phyloP scores from a whole-genome alignment of 805 yeast genomes.

The Myxozyma sirexii region DNA sequence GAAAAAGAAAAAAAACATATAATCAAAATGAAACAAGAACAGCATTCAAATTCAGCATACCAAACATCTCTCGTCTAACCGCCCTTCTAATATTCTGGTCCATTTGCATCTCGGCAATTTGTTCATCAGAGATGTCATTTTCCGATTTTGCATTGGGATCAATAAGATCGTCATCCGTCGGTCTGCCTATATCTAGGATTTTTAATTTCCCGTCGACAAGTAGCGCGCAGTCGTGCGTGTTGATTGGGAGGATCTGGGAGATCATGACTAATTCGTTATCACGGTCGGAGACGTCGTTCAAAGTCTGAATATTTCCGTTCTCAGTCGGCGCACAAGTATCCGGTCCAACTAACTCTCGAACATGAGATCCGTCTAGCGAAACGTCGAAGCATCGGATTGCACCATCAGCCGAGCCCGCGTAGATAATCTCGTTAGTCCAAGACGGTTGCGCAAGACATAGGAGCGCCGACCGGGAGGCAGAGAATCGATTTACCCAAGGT shows the following conservation, averaged over 20 bases:
- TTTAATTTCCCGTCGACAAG: conserved; percentile 20
- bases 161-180: background rate
- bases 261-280: conserved; percentile 13
- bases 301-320: background rate
- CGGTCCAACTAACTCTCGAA: conserved; percentile 21
- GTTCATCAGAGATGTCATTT: background rate
- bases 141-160: background rate
- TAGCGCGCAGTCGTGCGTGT: conserved; percentile 6
- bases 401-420: conserved; percentile 35
- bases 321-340: background rate
- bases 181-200: conserved; percentile 12
- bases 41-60: conserved; percentile 26
- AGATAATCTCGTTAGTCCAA: conserved; percentile 26
- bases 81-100: conserved; percentile 18
- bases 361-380: conserved; percentile 18
- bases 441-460: conserved; percentile 23
- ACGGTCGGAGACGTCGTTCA: background rate
- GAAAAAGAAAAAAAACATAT: background rate
- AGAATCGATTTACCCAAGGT: conserved; percentile 30
- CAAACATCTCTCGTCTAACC: conserved; percentile 27
- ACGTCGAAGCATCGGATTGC: conserved; percentile 30
- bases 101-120: conserved; percentile 6
- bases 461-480: conserved; percentile 30
- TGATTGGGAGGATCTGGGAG: conserved; percentile 15
- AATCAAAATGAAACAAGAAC: conserved; percentile 20